Base-by-base conservation (phyloP, 768 basidiomycete genomes). In the Infundibulicybe gibba region DNA sequence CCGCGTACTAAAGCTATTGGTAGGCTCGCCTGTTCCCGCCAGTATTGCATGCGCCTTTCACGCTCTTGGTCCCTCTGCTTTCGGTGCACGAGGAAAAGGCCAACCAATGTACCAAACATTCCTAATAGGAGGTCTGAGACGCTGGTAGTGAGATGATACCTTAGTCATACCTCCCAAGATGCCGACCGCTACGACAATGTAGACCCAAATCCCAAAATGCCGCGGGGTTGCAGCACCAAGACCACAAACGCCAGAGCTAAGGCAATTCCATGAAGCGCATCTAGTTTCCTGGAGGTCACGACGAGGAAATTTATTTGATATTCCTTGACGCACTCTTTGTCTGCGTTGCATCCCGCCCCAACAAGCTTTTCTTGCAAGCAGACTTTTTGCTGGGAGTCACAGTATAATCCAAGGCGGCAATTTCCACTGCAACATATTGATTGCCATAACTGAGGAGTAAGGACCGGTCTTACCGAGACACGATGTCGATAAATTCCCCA, bases 31-130 rank as follows among this genome's bases (percentile, higher is more conserved):
- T 91, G 90, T 69, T 94, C 91, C 54, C 84, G 83, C 85, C 91
- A 93, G 66, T 94, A 93, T 60, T 91, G 89, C 37, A 83, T 68
- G 54, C 91, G 85, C 65, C 86, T 91, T 67, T 88, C 84, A 40
- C 88, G 84, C 57, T 93, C 90, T 48, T 71, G 64, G 35, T 83
- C 83, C 54, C 91, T 81, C 53, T 86, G 79, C 54, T 80, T 79
- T 33, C 83, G 70, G 56, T 93, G 90, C 6, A 87, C 55, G 55
- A 83, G 71, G 67, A 79, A 92, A 32, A 94, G 70, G 3, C 76
- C 74, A 44, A 80, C 65, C 35, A 92, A 71, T 8, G 85, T 85
- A 13, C 77, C 85, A 49, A 80, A 67, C 77, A 94, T 90, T 40
- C 87, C 91, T 93, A 33, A 20, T 38, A 19, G 37, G 21, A 25